Conservation (phyloP, 148 eudicot species). For the Euryodendron excelsum region DNA sequence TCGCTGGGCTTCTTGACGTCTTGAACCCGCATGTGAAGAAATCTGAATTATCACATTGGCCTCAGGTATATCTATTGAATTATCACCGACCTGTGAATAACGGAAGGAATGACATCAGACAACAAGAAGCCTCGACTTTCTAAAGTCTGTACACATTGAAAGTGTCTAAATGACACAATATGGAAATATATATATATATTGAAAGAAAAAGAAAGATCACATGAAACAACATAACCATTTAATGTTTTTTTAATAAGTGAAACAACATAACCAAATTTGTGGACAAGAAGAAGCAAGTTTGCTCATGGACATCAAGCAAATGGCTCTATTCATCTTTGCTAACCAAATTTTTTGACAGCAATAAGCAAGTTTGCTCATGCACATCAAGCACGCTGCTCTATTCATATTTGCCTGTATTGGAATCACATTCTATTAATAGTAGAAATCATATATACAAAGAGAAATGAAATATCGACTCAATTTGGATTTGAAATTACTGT, state of each 20-base stretch:
- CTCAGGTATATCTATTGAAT: slow-evolving; percentile 62
- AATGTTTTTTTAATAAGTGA: no score
- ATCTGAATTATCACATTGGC: slow-evolving; percentile 87
- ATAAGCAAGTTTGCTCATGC: background rate
- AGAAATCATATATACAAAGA: background rate
- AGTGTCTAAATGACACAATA: background rate
- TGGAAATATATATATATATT: no score
- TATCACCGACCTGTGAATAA: slow-evolving; percentile 51
- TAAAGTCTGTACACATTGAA: background rate
- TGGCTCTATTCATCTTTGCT: no score
- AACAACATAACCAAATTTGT: no score
- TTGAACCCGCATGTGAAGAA: slow-evolving; percentile 98
- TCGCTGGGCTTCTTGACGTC: slow-evolving; percentile 99
- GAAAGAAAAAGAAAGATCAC: background rate
- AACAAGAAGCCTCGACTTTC: background rate
- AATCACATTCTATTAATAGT: no score
- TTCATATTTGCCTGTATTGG: background rate
- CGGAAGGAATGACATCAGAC: slow-evolving; percentile 3
- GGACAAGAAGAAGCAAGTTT: no score
- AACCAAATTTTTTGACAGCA: background rate
- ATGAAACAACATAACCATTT: no score
- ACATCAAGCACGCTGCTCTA: background rate
- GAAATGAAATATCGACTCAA: background rate
- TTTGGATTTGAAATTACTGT: background rate
- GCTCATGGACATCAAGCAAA: no score